Conservation (phyloP, 192 early-diverging fungal genomes). For the Umbelopsis sp. region DNA sequence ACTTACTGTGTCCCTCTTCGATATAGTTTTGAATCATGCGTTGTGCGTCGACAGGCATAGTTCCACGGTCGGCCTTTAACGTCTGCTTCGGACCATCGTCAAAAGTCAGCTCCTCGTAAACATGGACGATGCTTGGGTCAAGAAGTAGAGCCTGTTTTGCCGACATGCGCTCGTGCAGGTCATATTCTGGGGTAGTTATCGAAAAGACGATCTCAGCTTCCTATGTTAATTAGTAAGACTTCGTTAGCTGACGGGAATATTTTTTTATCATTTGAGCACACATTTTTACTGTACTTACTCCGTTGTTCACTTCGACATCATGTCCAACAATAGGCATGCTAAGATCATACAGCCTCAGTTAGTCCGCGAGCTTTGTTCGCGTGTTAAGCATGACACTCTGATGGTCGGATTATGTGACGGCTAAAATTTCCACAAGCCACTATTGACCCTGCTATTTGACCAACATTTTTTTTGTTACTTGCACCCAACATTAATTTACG, state of each 20-base stretch:
- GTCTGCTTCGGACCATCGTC: not conserved
- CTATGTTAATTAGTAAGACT: not conserved
- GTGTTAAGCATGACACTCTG: too few species aligned
- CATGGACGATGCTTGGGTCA: not conserved
- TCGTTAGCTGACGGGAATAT: too few species aligned
- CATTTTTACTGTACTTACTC: too few species aligned
- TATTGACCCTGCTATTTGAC: not conserved
- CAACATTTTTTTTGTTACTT: not conserved
- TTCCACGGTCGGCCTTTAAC: not conserved
- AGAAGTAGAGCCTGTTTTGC: not conserved
- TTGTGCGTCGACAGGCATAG: not conserved
- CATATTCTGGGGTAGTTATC: conserved; percentile 3
- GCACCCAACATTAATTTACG: not conserved
- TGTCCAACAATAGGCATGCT: conserved; percentile 17
- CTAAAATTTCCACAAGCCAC: conserved; percentile 8
- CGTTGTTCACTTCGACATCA: conserved; percentile 1
- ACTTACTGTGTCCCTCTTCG: conserved; percentile 13
- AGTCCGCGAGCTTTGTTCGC: too few species aligned
- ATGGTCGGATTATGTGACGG: not conserved
- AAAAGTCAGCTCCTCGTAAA: not conserved
- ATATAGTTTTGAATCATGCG: not conserved
- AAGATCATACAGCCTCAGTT: too few species aligned
- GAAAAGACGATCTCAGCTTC: not conserved
- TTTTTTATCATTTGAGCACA: too few species aligned
- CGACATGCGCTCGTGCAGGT: not conserved